These are phyloP conservation scores for Flaveria floridana DNA, from an alignment of 140 eudicot genomes.

Conservation along the genomic window DNA sequence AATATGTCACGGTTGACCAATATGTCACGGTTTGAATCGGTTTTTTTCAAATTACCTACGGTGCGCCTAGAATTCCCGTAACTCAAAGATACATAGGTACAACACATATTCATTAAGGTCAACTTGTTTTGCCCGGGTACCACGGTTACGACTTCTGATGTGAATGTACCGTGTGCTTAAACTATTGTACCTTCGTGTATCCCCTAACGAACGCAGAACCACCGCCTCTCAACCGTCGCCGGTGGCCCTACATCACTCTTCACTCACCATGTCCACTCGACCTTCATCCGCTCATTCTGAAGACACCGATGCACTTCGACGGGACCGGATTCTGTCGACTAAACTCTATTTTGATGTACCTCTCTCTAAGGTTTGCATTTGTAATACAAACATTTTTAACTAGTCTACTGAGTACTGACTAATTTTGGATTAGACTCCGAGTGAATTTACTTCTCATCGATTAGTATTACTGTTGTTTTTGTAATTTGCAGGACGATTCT, in stretches of 20 bases:
- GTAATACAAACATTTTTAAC: too few relatives aligned
- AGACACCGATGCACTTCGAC: constrained; percentile 49
- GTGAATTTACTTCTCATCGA: too few relatives aligned
- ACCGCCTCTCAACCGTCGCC: constrained; percentile 31
- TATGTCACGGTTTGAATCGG: too few relatives aligned
- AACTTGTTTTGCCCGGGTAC: too few relatives aligned
- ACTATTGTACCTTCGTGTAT: constrained; percentile 18
- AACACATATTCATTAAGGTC: too few relatives aligned
- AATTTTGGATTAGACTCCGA: neutral
- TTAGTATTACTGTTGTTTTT: too few relatives aligned
- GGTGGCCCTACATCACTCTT: constrained; percentile 4
- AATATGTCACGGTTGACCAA: too few relatives aligned
- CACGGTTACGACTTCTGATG: too few relatives aligned
- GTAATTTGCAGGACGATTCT: neutral
- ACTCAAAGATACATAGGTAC: too few relatives aligned
- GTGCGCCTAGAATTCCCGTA: too few relatives aligned
- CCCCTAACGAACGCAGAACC: neutral
- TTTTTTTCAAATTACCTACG: too few relatives aligned
- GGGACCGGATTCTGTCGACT: constrained; percentile 57
- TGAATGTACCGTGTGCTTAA: constrained; percentile 24
- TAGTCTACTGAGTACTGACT: constrained; percentile 2
- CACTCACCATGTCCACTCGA: constrained; percentile 41
- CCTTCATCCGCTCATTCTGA: constrained; percentile 30
- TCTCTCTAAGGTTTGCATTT: constrained; percentile 45
- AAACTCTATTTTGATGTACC: constrained; percentile 78